phyloP scores from a whole-genome alignment of 2,329 filamentous ascomycete genomes.

The Teratosphaeria pseudoeucalypti region DNA sequence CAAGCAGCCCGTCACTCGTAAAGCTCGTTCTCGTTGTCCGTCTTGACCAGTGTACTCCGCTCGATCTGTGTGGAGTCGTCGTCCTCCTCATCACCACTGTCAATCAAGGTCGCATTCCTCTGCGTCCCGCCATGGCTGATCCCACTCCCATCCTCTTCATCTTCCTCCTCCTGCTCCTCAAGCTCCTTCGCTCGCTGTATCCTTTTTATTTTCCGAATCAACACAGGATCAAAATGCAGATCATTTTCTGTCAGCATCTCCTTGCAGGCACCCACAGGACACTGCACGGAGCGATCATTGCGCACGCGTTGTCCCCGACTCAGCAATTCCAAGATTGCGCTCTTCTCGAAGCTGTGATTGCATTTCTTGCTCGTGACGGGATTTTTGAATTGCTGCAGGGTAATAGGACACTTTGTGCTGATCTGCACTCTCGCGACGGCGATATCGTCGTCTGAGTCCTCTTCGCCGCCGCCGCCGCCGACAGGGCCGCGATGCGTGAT shows the following conservation, averaged over 20 bases:
- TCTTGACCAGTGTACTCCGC: background rate
- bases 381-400: conserved; percentile 52
- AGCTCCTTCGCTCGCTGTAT: conserved; percentile 36
- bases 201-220: conserved; percentile 50
- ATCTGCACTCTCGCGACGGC: conserved; percentile 53
- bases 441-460: conserved; percentile 56
- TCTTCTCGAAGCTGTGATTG: conserved; percentile 62
- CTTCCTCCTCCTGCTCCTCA: conserved; percentile 34
- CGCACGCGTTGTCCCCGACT: conserved; percentile 6
- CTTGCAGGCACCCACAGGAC: conserved; percentile 56
- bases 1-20: background rate
- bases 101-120: conserved; percentile 17
- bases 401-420: conserved; percentile 60
- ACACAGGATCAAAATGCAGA: conserved; percentile 46
- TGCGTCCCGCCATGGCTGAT: conserved; percentile 16
- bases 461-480: conserved; percentile 28
- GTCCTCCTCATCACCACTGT: conserved; percentile 15
- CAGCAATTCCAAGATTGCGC: conserved; percentile 49
- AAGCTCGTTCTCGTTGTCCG: background rate
- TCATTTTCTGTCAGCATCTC: conserved; percentile 43
- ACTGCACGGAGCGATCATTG: conserved; percentile 36
- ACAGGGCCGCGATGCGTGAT: conserved; percentile 22
- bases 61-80: background rate
- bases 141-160: conserved; percentile 1
- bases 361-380: conserved; percentile 59